These are phyloP conservation scores for Rhizomucor miehei DNA, from an alignment of 371 early-diverging fungal genomes.

Conservation along the genomic window DNA sequence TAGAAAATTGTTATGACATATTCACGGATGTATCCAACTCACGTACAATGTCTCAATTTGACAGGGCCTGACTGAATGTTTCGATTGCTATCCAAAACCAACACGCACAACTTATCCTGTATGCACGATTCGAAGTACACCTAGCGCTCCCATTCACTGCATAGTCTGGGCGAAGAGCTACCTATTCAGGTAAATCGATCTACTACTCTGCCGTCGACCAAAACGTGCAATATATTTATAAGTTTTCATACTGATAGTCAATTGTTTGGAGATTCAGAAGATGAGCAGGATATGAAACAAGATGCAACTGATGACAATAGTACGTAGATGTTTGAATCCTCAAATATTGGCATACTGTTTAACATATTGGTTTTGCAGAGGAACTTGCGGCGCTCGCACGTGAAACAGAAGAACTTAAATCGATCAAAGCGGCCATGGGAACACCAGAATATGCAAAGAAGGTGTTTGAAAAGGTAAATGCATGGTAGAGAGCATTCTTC, in stretches of 20 bases:
- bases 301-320: conserved; percentile 61
- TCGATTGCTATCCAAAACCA: conserved; percentile 95
- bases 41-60: not conserved
- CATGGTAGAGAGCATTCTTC: not conserved
- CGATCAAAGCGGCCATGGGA: conserved; percentile 59
- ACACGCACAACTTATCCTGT: conserved; percentile 90
- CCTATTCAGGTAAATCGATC: conserved; percentile 76
- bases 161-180: conserved; percentile 99
- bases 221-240: not conserved
- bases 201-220: too few species aligned
- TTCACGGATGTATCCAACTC: not conserved
- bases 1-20: not conserved
- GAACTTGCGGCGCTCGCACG: conserved; percentile 70
- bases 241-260: conserved; percentile 39
- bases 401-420: conserved; percentile 71
- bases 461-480: conserved; percentile 81
- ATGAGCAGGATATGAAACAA: conserved; percentile 58
- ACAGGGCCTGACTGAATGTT: conserved; percentile 84
- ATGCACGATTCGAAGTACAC: conserved; percentile 98
- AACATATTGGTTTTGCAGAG: conserved; percentile 28
- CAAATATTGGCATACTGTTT: too few species aligned
- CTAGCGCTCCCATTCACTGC: conserved; percentile 96
- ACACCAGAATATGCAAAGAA: conserved; percentile 61
- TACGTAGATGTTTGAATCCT: not conserved
- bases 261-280: conserved; percentile 80